phyloP scores from a whole-genome alignment of 805 yeast genomes.

The Danielia oregonensis region DNA sequence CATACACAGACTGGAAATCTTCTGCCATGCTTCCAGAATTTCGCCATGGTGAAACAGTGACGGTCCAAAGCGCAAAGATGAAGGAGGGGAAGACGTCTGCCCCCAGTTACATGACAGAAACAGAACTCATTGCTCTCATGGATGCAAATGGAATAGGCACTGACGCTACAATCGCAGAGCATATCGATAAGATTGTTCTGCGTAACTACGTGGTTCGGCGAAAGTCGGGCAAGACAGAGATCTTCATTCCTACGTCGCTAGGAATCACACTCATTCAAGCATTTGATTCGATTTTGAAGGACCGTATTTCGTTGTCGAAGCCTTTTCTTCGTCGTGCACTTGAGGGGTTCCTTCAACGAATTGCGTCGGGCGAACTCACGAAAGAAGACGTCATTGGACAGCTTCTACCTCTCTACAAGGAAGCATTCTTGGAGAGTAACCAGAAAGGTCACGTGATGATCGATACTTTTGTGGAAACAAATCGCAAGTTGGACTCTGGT shows the following conservation, averaged over 20 bases:
- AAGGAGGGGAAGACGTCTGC: slow-evolving; percentile 75
- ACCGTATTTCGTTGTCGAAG: slow-evolving; percentile 70
- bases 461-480: slow-evolving; percentile 13
- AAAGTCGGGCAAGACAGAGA: slow-evolving; percentile 33
- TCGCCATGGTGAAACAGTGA: slow-evolving; percentile 50
- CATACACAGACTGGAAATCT: slow-evolving; percentile 76
- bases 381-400: slow-evolving; percentile 53
- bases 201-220: slow-evolving; percentile 63
- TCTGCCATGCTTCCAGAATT: slow-evolving; percentile 63
- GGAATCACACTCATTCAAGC: slow-evolving; percentile 90
- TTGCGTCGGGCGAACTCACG: slow-evolving; percentile 60
- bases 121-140: slow-evolving; percentile 90
- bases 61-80: slow-evolving; percentile 54
- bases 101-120: slow-evolving; percentile 82
- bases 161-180: slow-evolving; percentile 98
- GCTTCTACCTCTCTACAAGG: slow-evolving; percentile 54
- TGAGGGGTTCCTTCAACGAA: slow-evolving; percentile 62
- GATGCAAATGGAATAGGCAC: slow-evolving; percentile 98
- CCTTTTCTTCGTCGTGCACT: slow-evolving; percentile 80
- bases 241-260: slow-evolving; percentile 70
- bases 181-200: slow-evolving; percentile 71
- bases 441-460: slow-evolving; percentile 15
- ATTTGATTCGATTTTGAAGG: slow-evolving; percentile 74
- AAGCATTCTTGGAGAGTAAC: slow-evolving; percentile 43
- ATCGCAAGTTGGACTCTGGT: slow-evolving; percentile 4